phyloP scores from a whole-genome alignment of 345 rosid species.

The Isatis tinctoria region DNA sequence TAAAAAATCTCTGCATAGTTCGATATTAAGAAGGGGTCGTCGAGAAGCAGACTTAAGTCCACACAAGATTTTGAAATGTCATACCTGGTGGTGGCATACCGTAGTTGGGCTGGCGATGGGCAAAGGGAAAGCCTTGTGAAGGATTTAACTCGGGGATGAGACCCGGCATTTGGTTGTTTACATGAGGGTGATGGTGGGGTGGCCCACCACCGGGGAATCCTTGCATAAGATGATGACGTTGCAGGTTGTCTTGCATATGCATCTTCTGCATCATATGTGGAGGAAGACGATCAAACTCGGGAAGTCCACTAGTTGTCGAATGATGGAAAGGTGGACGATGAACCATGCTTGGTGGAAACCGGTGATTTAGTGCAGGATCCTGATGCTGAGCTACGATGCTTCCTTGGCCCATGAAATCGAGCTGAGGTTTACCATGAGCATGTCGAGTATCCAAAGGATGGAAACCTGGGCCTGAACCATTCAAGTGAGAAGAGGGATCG shows the following conservation, averaged over 20 bases:
- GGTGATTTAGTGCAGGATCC: conserved; percentile 50
- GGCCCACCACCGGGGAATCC: conserved; percentile 56
- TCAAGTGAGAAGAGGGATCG: conserved; percentile 50
- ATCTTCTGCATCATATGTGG: conserved; percentile 65
- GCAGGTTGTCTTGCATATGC: conserved; percentile 57
- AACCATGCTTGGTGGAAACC: conserved; percentile 49
- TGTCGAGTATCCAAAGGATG: conserved; percentile 60
- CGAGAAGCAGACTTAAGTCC: neutral
- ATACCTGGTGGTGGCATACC: conserved; percentile 52
- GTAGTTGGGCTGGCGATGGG: conserved; percentile 56
- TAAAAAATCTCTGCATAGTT: neutral
- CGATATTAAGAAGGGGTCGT: neutral
- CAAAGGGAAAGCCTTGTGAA: conserved; percentile 58
- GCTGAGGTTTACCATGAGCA: conserved; percentile 50
- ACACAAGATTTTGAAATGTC: neutral
- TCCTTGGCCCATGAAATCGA: conserved; percentile 58
- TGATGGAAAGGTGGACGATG: conserved; percentile 67
- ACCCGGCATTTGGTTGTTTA: conserved; percentile 52
- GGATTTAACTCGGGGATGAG: conserved; percentile 52
- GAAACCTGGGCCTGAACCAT: conserved; percentile 49
- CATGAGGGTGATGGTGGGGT: conserved; percentile 41
- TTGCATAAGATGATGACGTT: conserved; percentile 49
- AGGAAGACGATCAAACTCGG: conserved; percentile 60
- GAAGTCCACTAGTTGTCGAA: conserved; percentile 36
- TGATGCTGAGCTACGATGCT: conserved; percentile 42